Percentiles rank a stretch among this genome's conserved stretches.
These are phyloP conservation scores for Microdochium paspali DNA, from an alignment of 2,329 filamentous ascomycete genomes.

Conservation along the genomic window DNA sequence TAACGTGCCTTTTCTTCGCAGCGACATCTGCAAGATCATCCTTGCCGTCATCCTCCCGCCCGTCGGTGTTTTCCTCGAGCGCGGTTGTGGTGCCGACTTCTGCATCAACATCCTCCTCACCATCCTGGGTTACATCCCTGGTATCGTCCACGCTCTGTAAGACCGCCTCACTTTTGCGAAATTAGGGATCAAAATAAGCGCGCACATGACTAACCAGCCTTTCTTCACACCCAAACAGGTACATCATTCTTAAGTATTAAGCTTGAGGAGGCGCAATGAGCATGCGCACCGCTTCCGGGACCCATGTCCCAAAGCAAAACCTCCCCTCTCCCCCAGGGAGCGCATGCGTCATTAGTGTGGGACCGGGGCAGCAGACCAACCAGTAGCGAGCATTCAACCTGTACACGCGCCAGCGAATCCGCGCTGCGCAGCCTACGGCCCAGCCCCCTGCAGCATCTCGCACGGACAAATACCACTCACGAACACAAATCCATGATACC, in stretches of 20 bases:
- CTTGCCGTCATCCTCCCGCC: conserved; percentile 72
- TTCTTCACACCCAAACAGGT: conserved; percentile 30
- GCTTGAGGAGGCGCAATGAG: conserved; percentile 1
- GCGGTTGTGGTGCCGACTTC: conserved; percentile 66
- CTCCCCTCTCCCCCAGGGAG: not conserved
- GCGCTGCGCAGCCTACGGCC: too few species aligned
- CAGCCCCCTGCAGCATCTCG: too few species aligned
- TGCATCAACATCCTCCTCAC: conserved; percentile 74
- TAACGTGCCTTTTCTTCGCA: conserved; percentile 6
- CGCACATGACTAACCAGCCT: conserved; percentile 1
- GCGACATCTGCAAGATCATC: conserved; percentile 58
- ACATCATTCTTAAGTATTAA: conserved; percentile 73
- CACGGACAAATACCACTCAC: not conserved
- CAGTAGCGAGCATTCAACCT: not conserved
- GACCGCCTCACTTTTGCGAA: not conserved
- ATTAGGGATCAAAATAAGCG: not conserved
- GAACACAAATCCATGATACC: not conserved
- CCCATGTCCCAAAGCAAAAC: not conserved
- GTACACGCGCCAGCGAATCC: too few species aligned
- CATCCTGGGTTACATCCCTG: conserved; percentile 59
- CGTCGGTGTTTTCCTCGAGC: conserved; percentile 74
- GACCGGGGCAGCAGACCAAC: not conserved
- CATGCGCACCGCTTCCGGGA: not conserved
- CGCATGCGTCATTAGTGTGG: not conserved
- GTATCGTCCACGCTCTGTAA: conserved; percentile 72